Base-by-base conservation (phyloP, 2,329 filamentous ascomycete genomes). In the Alternaria postmessia region DNA sequence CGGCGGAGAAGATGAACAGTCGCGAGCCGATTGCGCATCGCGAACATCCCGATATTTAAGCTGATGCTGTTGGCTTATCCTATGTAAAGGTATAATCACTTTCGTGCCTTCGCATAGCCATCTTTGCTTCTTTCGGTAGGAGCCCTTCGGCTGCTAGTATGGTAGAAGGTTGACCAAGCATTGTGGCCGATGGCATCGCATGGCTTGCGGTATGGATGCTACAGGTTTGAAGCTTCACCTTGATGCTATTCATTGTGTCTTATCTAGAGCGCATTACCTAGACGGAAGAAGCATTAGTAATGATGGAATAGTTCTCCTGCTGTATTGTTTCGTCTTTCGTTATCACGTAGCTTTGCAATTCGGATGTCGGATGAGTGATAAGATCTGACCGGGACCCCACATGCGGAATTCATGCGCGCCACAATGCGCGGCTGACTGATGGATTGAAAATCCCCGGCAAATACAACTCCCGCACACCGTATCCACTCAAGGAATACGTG, bases 371-470 rank as follows among this genome's bases (percentile, higher is more conserved):
- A 36, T 22, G 18, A 16, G 28, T 14, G 46, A 18, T 30, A 48
- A 9, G 30, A 48, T 48, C 18, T n/a, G 18, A 22, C 20, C 30
- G 43, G 38, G 26, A 43, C 53, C 36, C 36, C 24, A 48, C 46
- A 32, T 16, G 55, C 55, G 49, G 55, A 58, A 58, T 46, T n/a
- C 9, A 24, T 47, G 57, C 57, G 28, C 41, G 28, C 26, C 43
- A 41, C 32, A 20, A 49, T 18, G 34, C 56, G 39, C 22, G n/a
- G 48, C 55, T 57, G 48, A 57, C 55, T 24, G 48, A 53, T 46
- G 22, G 54, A 57, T 57, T 57, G 55, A 7, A 57, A 57, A 57
- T 57, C 48, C 39, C 24, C 51, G 47, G 48, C 38, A 14, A 38
- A 32, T 18, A 39, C 39, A n/a, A 52, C 39, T 46, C 18, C 41